A percentile compares a stretch with the other conserved stretches of the same genome.
phyloP scores from a whole-genome alignment of 352 stramenopile species.

The Pythium grandisporangium region DNA sequence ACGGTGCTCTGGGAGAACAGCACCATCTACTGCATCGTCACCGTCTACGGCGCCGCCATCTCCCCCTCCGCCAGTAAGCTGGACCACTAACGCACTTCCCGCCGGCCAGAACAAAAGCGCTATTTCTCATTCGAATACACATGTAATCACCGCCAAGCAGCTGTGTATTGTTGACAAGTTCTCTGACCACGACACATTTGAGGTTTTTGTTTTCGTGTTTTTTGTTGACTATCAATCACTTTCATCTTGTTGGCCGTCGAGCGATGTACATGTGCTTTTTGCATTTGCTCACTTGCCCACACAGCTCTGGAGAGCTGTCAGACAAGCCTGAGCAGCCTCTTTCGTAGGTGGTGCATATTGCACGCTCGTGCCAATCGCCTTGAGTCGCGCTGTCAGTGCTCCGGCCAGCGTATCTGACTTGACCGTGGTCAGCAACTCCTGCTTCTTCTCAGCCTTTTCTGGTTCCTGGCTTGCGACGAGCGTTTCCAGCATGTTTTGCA shows the following conservation, averaged over 20 bases:
- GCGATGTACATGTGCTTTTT: background rate
- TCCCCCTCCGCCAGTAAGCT: conserved; percentile 68
- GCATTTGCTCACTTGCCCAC: conserved; percentile 5
- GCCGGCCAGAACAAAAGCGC: background rate
- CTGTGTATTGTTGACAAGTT: too few relatives aligned
- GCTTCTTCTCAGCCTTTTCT: conserved; percentile 34
- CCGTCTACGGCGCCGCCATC: conserved; percentile 72
- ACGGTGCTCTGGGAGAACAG: conserved; percentile 82
- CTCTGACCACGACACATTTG: too few relatives aligned
- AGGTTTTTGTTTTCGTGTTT: too few relatives aligned
- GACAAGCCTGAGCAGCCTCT: conserved; percentile 37
- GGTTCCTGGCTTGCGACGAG: conserved; percentile 7
- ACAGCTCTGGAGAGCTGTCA: conserved; percentile 22
- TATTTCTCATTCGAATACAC: too few relatives aligned
- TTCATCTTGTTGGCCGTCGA: too few relatives aligned
- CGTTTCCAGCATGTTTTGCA: conserved; percentile 68
- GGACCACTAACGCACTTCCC: conserved; percentile 42
- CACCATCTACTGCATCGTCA: conserved; percentile 80
- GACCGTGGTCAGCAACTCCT: conserved; percentile 29
- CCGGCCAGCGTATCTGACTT: conserved; percentile 16
- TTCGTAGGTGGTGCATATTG: conserved; percentile 15
- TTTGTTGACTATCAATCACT: too few relatives aligned
- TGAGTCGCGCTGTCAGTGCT: conserved; percentile 25
- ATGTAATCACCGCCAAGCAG: too few relatives aligned
- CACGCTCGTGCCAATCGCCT: conserved; percentile 12